Percentiles rank a stretch among this genome's conserved stretches.
These are phyloP conservation scores for Liriodendron chinense DNA, from an alignment of 164 flowering plant genomes.

Conservation along the genomic window DNA sequence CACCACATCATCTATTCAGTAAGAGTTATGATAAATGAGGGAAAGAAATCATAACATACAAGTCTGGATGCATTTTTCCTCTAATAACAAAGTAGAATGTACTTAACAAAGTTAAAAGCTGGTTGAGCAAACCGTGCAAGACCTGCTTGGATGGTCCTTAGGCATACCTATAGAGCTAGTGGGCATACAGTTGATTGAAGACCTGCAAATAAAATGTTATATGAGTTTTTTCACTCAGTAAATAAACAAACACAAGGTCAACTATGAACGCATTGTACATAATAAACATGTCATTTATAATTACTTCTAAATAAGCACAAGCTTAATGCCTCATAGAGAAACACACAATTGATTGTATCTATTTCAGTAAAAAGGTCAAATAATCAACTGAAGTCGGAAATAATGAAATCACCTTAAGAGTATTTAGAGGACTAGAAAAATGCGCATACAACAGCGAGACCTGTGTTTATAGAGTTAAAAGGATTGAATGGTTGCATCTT, in stretches of 20 bases:
- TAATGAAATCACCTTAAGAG: slow-evolving; percentile 8
- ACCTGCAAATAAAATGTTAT: too few species aligned
- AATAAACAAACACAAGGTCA: not conserved
- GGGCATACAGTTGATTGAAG: too few species aligned
- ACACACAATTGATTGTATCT: too few species aligned
- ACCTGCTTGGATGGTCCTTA: too few species aligned
- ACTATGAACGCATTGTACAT: not conserved
- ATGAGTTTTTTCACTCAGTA: too few species aligned
- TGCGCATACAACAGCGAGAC: slow-evolving; percentile 9
- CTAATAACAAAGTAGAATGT: not conserved
- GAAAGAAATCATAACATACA: not conserved
- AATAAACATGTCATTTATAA: not conserved
- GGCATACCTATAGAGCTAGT: too few species aligned
- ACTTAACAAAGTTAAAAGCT: not conserved
- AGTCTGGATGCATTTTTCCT: not conserved
- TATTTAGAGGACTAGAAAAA: slow-evolving; percentile 13
- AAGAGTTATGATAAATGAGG: slow-evolving; percentile 16
- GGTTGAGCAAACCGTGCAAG: slow-evolving; percentile 86
- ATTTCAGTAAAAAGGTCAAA: too few species aligned
- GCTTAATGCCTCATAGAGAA: not conserved
- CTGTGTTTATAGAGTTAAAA: not conserved
- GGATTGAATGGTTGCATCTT: not conserved
- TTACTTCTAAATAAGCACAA: not conserved
- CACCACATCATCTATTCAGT: slow-evolving; percentile 98
- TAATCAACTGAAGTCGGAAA: not conserved